Evolutionary conservation across 1,284 basidiomycete genomes (phyloP).

Genomic region (Ustilago shanxiensis): DNA sequence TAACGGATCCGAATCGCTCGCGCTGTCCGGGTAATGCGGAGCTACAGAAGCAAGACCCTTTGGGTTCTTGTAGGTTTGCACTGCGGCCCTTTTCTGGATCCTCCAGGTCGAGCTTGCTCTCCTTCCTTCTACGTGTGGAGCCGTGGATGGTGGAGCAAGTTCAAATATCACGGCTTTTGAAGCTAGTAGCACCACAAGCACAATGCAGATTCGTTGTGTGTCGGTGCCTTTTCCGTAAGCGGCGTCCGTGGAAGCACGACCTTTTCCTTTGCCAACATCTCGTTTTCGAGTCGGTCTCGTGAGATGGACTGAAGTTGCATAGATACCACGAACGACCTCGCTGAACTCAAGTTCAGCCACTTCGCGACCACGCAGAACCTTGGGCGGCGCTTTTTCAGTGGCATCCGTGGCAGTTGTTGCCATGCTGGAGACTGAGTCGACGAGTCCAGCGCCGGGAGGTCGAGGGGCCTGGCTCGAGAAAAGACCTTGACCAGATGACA

Average conservation of each 20-base stretch:
- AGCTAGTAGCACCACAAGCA: conserved; percentile 54
- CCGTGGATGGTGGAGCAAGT: conserved; percentile 23
- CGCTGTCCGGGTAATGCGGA: conserved; percentile 8
- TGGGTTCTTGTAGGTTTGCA: conserved; percentile 45
- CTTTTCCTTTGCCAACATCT: conserved; percentile 21
- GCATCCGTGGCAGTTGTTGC: conserved; percentile 33
- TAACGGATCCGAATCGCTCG: not conserved
- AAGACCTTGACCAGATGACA: not conserved
- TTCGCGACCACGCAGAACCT: conserved; percentile 39
- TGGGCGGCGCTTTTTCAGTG: conserved; percentile 20
- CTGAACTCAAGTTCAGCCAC: conserved; percentile 65
- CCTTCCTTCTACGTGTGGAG: not conserved
- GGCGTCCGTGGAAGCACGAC: conserved; percentile 4
- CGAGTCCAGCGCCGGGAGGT: conserved; percentile 8
- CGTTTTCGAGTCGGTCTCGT: not conserved
- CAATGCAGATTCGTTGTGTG: conserved; percentile 7
- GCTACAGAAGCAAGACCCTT: conserved; percentile 46
- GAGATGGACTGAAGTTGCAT: conserved; percentile 37
- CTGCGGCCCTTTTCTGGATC: conserved; percentile 41
- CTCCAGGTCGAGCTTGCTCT: conserved; percentile 28
- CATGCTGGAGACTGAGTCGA: conserved; percentile 43
- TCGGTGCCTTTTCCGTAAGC: not conserved
- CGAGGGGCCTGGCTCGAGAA: conserved; percentile 17
- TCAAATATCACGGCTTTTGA: conserved; percentile 58
- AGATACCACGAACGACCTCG: conserved; percentile 55